Base-by-base conservation (phyloP, 2,329 filamentous ascomycete species). In the Penicillium rolfsii region DNA sequence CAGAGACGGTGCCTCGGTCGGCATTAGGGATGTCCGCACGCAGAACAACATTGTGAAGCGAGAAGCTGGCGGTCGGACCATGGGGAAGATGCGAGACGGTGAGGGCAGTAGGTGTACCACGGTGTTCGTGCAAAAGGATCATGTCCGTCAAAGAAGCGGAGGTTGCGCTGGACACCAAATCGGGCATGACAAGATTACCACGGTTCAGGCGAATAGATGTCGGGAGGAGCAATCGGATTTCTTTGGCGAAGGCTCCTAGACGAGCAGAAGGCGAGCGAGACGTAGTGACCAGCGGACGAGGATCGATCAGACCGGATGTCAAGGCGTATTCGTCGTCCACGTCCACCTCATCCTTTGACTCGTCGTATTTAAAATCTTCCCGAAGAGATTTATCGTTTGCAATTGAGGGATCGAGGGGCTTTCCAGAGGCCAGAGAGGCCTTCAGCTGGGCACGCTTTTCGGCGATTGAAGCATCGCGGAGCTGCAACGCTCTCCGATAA, bases 351-450 rank as follows among this genome's bases (percentile, higher is more conserved):
- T 76, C 70, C 50, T 73, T 71, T 4, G 91, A 91, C 77, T 97
- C 94, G 74, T 99, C 95, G 75, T 94, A 99, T 73, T 93, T 93
- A 80, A 90, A 97, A 75, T 98, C 92, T 73, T 91, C 89, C 46
- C 93, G 87, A 58, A 99, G 80, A 33, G 85, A 75, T 77, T 91
- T 92, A 79, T 99, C 94, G 72, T 96, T 90, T 58, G 93, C 92
- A 67, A 98, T 91, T 38, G 85, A 83, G 26, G 90, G 86, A 68
- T 94, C 90, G 52, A 97, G 80, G 8, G 92, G 90, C 74, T 95
- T 96, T 66, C 95, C 95, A 9, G 91, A 91, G 24, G 95, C 94
- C 54, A 98, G 84, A 9, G 93, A 93, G 36, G 89, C 87, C 75
- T 93, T 90, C 57, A 99, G 81, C 75, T 96, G 91, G 41, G 93